Evolutionary conservation across 2,329 filamentous ascomycete genomes (phyloP), one percentile per base, ranked within the genome.

Genomic region (Diatrype stigma): DNA sequence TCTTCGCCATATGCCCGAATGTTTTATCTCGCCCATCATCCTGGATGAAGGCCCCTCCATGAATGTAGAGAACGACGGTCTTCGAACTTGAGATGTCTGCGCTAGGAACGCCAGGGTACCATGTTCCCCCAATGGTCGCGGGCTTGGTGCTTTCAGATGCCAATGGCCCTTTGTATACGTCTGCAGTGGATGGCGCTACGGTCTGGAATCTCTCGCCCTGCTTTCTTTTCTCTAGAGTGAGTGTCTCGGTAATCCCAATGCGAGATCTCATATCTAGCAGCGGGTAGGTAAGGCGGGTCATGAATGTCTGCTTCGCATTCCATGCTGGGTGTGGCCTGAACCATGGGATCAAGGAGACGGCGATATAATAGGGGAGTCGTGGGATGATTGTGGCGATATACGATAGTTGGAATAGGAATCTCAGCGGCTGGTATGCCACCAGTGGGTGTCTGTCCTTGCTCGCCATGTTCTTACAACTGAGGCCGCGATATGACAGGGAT

Each of bases 11-110:
- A 52, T 64, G 68, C 1, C 69, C 67, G 54, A 51, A 5, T 63
- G 66, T 19, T 73, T 58, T 8, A 73, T 73, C 51, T 74, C 70
- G 42, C 72, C 73, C 17, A 71, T 60, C 45, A 12, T 30, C 45
- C 16, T 47, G 45, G 1, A 77, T 70, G 55, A 69, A 79, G 1
- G 72, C 75, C 38, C 76, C 76, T 44, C 76, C 75, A 57, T 79
- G 76, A 49, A 77, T 65, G 52, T 78, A 76, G 6, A 78, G 62
- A 7, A 76, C 58, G 1, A 77, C 67, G 1, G 57, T 65, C 23
- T 47, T 53, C 19, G 22, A 10, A 2, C 34, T 11, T 30, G n/a
- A n/a, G 6, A 30, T 11, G 12, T 22, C 35, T 14, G 28, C 4
- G 28, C 11, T 19, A 42, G 52, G 4, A 47, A 52, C 7, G 38